Evolutionary conservation across 768 basidiomycete species (phyloP).

Genomic region (Suillus fuscotomentosus): DNA sequence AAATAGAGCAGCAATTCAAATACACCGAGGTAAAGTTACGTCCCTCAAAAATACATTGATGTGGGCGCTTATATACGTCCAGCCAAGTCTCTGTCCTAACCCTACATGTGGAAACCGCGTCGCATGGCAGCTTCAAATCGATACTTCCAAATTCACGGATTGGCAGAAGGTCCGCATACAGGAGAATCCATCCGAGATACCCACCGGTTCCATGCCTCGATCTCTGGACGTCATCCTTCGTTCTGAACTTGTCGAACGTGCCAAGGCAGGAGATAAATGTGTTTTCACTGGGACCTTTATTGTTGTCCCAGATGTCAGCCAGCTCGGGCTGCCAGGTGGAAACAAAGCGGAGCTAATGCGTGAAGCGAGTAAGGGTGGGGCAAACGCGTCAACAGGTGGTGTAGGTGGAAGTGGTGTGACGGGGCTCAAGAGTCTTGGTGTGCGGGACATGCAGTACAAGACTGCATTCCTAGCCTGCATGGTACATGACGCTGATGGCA

Average conservation of each 20-base stretch:
- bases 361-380: conserved; percentile 69
- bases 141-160: conserved; percentile 94
- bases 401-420: conserved; percentile 84
- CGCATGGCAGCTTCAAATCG: conserved; percentile 93
- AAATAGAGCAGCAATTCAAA: conserved; percentile 99
- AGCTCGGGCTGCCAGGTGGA: conserved; percentile 92
- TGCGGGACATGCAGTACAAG: conserved; percentile 95
- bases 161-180: conserved; percentile 99
- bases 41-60: neutral
- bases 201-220: conserved; percentile 97
- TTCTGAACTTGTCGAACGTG: conserved; percentile 95
- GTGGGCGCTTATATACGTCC: conserved; percentile 1
- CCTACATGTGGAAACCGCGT: conserved; percentile 87
- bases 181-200: conserved; percentile 98
- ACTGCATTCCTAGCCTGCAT: conserved; percentile 98
- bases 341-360: conserved; percentile 89
- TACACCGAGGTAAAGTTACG: conserved; percentile 79
- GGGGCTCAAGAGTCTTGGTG: conserved; percentile 91
- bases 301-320: conserved; percentile 97
- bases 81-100: conserved; percentile 95
- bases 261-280: conserved; percentile 98
- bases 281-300: conserved; percentile 98
- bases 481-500: conserved; percentile 88
- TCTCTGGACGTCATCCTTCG: conserved; percentile 95
- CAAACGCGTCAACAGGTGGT: conserved; percentile 56